These are phyloP conservation scores for Panicum miliaceum DNA, from an alignment of 176 grass and related monocot species.

Conservation along the genomic window DNA sequence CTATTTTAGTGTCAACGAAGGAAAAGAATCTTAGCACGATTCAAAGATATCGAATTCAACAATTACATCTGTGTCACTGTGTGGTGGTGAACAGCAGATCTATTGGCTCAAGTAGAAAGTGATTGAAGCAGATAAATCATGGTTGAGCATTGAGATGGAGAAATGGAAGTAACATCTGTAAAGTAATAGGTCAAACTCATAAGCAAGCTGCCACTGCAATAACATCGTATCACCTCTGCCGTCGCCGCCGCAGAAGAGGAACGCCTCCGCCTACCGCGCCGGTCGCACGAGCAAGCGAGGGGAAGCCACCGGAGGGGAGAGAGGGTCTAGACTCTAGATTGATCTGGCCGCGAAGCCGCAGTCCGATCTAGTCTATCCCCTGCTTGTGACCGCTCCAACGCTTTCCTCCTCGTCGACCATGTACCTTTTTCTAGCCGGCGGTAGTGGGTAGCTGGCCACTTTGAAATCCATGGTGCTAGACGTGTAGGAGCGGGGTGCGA, in stretches of 20 bases:
- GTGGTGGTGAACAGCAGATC: not conserved
- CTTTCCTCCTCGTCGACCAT: not conserved
- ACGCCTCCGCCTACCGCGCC: not conserved
- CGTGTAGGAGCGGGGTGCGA: not conserved
- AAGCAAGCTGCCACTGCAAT: not conserved
- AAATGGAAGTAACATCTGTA: not conserved
- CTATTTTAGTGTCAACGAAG: no score
- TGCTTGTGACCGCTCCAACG: not conserved
- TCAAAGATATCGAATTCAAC: no score
- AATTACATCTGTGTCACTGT: not conserved
- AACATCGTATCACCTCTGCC: not conserved
- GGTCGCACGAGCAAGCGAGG: not conserved
- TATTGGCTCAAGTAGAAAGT: not conserved
- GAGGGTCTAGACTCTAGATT: not conserved
- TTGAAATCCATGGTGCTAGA: not conserved
- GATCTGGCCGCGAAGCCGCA: not conserved
- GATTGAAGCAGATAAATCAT: not conserved
- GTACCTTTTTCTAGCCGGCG: not conserved
- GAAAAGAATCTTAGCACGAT: not conserved
- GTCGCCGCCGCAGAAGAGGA: not conserved
- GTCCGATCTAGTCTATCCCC: not conserved
- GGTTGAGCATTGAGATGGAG: not conserved
- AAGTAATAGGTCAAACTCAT: not conserved
- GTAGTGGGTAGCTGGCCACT: not conserved
- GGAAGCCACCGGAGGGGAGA: not conserved